phyloP scores from a whole-genome alignment of 225 moss, liverwort and hornwort genomes.

The Antitrichia curtipendula region DNA sequence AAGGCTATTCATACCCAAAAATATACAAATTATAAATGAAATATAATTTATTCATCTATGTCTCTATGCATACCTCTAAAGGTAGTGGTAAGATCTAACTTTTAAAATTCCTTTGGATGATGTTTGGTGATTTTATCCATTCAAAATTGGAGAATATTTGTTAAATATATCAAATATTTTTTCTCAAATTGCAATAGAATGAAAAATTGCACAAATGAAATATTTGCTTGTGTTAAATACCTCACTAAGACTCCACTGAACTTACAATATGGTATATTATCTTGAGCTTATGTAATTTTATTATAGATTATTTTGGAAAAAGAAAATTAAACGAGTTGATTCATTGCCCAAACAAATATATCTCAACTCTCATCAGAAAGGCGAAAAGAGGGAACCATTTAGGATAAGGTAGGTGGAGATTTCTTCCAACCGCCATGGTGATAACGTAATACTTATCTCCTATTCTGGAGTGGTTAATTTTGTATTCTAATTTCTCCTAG shows the following conservation, averaged over 20 bases:
- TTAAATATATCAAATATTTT: not conserved
- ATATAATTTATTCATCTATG: not conserved
- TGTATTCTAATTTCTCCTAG: not conserved
- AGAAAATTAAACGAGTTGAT: accelerated
- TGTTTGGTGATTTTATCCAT: not conserved
- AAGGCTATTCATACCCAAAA: not conserved
- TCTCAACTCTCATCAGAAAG: too few species aligned
- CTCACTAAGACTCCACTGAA: too few species aligned
- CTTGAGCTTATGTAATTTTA: not conserved
- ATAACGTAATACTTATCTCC: not conserved
- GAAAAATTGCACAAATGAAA: not conserved
- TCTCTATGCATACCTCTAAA: too few species aligned
- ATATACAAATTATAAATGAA: not conserved
- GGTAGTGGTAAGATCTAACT: not conserved
- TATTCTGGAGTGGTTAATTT: not conserved
- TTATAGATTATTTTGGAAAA: accelerated
- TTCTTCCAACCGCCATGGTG: accelerated
- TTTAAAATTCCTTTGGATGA: not conserved
- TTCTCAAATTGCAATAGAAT: not conserved
- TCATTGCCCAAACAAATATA: not conserved
- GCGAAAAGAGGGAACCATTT: not conserved
- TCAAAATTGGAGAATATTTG: not conserved
- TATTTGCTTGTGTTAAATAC: not conserved
- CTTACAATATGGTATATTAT: not conserved
- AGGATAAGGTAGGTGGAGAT: accelerated